Percentiles rank a stretch among this genome's conserved stretches.
Conservation (phyloP, 192 early-diverging fungal genomes). For the Blastocladiella britannica region DNA sequence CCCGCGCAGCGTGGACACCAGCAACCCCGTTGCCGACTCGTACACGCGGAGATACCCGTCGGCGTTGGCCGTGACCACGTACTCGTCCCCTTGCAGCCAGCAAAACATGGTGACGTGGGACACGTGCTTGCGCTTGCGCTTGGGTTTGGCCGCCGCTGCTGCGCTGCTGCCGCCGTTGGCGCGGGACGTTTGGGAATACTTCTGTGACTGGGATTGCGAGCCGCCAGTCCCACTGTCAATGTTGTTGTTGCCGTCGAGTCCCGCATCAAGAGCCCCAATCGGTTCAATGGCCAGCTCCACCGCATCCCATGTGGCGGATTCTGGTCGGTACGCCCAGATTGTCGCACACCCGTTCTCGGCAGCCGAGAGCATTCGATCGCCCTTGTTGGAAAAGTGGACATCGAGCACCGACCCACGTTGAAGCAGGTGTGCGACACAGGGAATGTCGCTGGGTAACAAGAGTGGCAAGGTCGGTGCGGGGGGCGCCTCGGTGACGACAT, state of each 20-base stretch:
- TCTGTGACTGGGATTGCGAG: too few relatives aligned
- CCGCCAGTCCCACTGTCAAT: too few relatives aligned
- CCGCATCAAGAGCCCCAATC: too few relatives aligned
- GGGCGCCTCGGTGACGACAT: too few relatives aligned
- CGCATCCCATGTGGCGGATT: not conserved
- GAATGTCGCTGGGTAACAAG: too few relatives aligned
- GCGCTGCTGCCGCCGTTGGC: too few relatives aligned
- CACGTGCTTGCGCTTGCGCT: not conserved
- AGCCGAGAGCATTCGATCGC: not conserved
- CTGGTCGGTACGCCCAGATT: not conserved
- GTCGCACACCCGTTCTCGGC: not conserved
- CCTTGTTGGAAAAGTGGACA: constrained; percentile 3
- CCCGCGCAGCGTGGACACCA: not conserved
- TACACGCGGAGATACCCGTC: not conserved
- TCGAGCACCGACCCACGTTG: constrained; percentile 3
- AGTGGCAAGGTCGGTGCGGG: too few relatives aligned
- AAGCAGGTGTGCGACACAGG: constrained; percentile 1
- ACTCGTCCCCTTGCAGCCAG: not conserved
- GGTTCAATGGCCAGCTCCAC: not conserved
- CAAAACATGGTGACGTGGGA: not conserved
- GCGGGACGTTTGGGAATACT: too few relatives aligned
- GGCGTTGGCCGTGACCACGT: not conserved
- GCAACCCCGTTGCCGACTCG: not conserved
- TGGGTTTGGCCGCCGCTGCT: too few relatives aligned
- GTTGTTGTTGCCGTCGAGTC: too few relatives aligned